Evolutionary conservation across 805 yeast genomes (phyloP).

Genomic region (Monosporozyma aerobia): DNA sequence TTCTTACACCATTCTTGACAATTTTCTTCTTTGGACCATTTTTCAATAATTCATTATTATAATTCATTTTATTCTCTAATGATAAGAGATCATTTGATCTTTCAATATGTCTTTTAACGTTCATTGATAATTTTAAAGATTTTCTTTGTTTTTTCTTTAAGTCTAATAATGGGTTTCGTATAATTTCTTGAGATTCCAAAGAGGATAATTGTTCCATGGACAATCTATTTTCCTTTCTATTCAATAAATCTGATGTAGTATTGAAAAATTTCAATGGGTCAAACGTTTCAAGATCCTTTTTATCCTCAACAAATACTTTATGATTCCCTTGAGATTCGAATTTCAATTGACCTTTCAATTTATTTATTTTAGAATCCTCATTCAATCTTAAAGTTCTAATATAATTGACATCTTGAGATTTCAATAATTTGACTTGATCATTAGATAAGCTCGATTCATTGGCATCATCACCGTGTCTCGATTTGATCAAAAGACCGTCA

Average conservation of each 20-base stretch:
- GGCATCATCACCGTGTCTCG: slow-evolving; percentile 40
- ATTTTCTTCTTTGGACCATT: slow-evolving; percentile 79
- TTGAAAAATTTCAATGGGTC: slow-evolving; percentile 57
- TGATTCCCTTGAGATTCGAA: slow-evolving; percentile 63
- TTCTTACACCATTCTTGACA: slow-evolving; percentile 55
- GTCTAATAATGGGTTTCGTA: slow-evolving; percentile 1
- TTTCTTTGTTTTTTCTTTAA: slow-evolving; percentile 49
- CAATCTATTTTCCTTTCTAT: slow-evolving; percentile 63
- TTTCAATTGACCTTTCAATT: slow-evolving; percentile 35
- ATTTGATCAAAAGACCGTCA: slow-evolving; percentile 57
- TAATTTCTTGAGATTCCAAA: neutral
- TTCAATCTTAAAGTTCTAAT: slow-evolving; percentile 65
- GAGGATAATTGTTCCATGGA: slow-evolving; percentile 46
- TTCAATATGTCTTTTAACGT: slow-evolving; percentile 53
- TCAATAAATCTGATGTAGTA: slow-evolving; percentile 56
- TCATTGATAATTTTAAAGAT: slow-evolving; percentile 32
- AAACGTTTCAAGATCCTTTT: slow-evolving; percentile 46
- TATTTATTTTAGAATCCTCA: slow-evolving; percentile 57
- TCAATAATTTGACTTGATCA: slow-evolving; percentile 74
- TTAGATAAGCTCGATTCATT: slow-evolving; percentile 42
- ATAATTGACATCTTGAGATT: slow-evolving; percentile 87
- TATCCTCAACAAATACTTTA: slow-evolving; percentile 72
- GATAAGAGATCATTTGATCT: slow-evolving; percentile 58
- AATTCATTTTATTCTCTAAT: slow-evolving; percentile 64
- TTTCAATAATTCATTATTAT: slow-evolving; percentile 82